Evolutionary conservation across 2,329 filamentous ascomycete genomes (phyloP).

Genomic region (Sporothrix brunneoviolacea): DNA sequence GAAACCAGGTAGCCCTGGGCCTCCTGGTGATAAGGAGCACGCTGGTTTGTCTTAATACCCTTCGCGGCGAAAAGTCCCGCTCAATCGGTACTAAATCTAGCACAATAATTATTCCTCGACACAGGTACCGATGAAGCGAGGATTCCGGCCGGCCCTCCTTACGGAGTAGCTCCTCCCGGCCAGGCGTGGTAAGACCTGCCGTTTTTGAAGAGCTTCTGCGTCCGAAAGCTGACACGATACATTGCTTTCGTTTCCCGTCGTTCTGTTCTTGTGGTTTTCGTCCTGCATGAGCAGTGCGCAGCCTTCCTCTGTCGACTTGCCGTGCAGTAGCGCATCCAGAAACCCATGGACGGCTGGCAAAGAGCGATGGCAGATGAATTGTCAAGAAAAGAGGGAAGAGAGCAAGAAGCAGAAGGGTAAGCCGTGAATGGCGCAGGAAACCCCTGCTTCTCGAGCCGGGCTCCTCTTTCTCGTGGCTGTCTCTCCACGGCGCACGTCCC

Average conservation of each 20-base stretch:
- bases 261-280: background rate
- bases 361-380: background rate
- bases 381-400: background rate
- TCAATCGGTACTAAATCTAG: too few relatives aligned
- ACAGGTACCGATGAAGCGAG: too few relatives aligned
- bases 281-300: background rate
- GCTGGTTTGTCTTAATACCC: background rate
- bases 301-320: background rate
- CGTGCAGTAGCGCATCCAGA: conserved; percentile 5
- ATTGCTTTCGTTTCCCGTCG: too few relatives aligned
- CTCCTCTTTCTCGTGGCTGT: background rate
- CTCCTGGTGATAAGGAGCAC: background rate
- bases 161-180: too few relatives aligned
- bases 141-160: too few relatives aligned
- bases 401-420: background rate
- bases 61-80: too few relatives aligned
- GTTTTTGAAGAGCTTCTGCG: too few relatives aligned
- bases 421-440: background rate
- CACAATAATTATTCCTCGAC: too few relatives aligned
- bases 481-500: background rate
- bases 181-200: too few relatives aligned
- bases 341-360: background rate
- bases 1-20: background rate
- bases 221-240: too few relatives aligned
- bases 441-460: background rate